Percentiles rank a stretch among this genome's conserved stretches.
Conservation (phyloP, 225 moss, liverwort and hornwort species). For the Pleurozium schreberi region DNA sequence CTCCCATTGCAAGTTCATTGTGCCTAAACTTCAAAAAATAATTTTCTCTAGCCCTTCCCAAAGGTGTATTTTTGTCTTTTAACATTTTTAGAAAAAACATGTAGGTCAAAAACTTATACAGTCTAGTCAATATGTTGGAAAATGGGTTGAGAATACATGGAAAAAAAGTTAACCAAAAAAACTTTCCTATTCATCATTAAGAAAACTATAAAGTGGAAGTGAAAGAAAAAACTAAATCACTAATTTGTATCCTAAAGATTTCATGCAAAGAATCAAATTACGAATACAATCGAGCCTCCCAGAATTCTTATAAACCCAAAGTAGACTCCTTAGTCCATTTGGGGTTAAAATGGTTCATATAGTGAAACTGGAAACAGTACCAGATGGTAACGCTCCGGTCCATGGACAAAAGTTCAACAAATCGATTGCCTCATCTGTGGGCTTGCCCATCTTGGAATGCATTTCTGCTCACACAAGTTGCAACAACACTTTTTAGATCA, state of each 20-base stretch:
- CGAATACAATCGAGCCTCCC: not conserved
- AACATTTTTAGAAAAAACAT: not conserved
- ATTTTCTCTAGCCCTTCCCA: not conserved
- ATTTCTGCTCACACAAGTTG: constrained; percentile 2
- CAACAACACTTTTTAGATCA: not conserved
- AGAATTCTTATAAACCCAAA: not conserved
- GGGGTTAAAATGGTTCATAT: too few relatives aligned
- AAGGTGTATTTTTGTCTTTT: not conserved
- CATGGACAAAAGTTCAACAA: constrained; percentile 31
- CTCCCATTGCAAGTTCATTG: not conserved
- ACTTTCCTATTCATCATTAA: too few relatives aligned
- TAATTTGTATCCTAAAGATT: too few relatives aligned
- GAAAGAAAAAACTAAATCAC: too few relatives aligned
- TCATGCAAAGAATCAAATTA: too few relatives aligned
- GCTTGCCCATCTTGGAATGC: not conserved
- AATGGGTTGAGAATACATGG: too few relatives aligned
- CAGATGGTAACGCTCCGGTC: constrained; percentile 20
- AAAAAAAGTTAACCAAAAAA: too few relatives aligned
- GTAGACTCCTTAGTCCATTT: not conserved
- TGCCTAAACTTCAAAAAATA: not conserved
- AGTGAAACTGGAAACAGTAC: not conserved
- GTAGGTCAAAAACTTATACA: not conserved
- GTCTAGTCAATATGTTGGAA: not conserved
- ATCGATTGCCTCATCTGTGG: constrained; percentile 12
- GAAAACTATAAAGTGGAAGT: too few relatives aligned